Percentiles rank a stretch among this genome's conserved stretches.
phyloP scores from a whole-genome alignment of 179 eudicot species.

The Silene coronaria region DNA sequence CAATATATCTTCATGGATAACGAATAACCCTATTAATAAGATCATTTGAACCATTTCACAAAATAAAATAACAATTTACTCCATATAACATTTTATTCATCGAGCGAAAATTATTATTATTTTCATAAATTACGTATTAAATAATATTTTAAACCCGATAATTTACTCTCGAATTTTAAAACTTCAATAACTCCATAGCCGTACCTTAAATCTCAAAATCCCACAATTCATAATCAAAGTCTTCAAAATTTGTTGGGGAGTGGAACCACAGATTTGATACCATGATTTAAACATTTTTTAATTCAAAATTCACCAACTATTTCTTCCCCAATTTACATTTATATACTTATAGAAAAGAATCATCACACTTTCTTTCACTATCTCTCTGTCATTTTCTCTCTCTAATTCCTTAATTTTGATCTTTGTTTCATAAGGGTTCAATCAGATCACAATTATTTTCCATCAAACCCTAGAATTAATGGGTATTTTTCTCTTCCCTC shows the following conservation, averaged over 20 bases:
- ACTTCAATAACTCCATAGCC: too few relatives aligned
- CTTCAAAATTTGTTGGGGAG: not conserved
- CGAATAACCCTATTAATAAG: too few relatives aligned
- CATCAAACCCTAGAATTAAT: not conserved
- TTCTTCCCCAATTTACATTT: not conserved
- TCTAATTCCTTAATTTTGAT: constrained; percentile 5
- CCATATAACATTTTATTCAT: too few relatives aligned
- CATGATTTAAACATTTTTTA: not conserved
- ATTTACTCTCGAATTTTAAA: too few relatives aligned
- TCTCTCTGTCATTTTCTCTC: constrained; percentile 11
- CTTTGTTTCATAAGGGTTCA: not conserved
- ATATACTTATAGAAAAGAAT: not conserved
- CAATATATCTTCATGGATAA: too few relatives aligned
- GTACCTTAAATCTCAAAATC: too few relatives aligned
- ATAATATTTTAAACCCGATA: too few relatives aligned
- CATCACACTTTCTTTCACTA: constrained; percentile 1
- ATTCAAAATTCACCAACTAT: constrained; percentile 3
- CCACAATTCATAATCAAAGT: too few relatives aligned
- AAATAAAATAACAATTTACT: too few relatives aligned
- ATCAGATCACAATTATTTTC: not conserved
- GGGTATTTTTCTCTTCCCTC: not conserved
- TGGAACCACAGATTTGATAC: constrained; percentile 9
- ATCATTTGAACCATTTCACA: too few relatives aligned
- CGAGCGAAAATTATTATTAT: too few relatives aligned
- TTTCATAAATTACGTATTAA: too few relatives aligned